Base-by-base conservation (phyloP, 139 green algal genomes). In the Mychonastes homosphaera region DNA sequence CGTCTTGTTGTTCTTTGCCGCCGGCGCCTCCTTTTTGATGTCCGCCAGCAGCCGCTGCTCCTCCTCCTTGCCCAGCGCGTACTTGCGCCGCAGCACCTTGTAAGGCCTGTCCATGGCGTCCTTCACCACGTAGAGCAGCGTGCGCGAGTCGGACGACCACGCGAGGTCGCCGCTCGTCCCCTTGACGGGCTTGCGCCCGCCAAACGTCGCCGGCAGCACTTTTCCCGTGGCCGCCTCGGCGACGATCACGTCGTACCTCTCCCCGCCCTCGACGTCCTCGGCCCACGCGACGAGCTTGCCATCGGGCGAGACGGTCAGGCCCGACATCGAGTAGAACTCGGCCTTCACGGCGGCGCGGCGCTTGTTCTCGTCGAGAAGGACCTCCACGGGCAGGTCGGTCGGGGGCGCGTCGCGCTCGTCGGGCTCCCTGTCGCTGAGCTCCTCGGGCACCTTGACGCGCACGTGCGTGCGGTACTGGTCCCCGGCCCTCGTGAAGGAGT, bases 171-270 rank as follows among this genome's bases (percentile, higher is more conserved):
- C 77, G 27, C 45, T 65, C 12, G 67, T 83, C 29, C 57, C 54
- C 3, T 53, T 34, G 56, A 95, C 87, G n/a, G n/a, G n/a, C n/a
- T n/a, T 51, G 43, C 44, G 27, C 10, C 24, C 44, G 27, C 44
- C 24, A 13, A n/a, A 27, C 24, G 18, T 13, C 19, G 13, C 27
- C 44, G 27, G 44, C 8, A n/a, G 44, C 44, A 21, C n/a, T 21
- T 21, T 49, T 49, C 41, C n/a, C 41, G 26, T 19, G 6, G 41
- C 6, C n/a, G 50, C 12, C 44, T 79, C 76, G 67, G 79, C 86
- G 30, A 96, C 79, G 28, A 73, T 69, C 53, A 95, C 62, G 0
- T 78, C 87, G 77, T 84, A 95, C 59, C 78, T 84, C 79, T 95
- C 88, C 19, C 71, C 72, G 18, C 86, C 84, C 21, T 71, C 70